Percentiles rank a stretch among this genome's conserved stretches.
phyloP scores from a whole-genome alignment of 2,329 filamentous ascomycete species.

The Rugonectria rugulosa region DNA sequence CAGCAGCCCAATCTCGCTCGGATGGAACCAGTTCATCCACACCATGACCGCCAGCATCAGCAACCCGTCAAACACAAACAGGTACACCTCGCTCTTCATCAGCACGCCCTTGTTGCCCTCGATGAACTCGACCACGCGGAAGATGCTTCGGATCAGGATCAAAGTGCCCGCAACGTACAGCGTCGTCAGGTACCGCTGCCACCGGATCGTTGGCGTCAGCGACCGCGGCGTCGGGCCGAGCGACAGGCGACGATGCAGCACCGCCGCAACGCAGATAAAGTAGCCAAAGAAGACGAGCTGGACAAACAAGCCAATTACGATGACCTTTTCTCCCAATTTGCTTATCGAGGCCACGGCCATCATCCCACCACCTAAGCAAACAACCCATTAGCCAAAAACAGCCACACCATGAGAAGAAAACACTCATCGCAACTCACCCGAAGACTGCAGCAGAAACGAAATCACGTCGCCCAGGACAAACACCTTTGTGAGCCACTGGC shows the following conservation, averaged over 20 bases:
- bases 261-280: conserved; percentile 55
- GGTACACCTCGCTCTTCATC: conserved; percentile 43
- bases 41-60: conserved; percentile 44
- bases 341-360: conserved; percentile 30
- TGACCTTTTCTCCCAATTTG: conserved; percentile 53
- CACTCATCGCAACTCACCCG: conserved; percentile 27
- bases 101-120: conserved; percentile 45
- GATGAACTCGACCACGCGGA: conserved; percentile 53
- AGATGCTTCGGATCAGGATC: conserved; percentile 52
- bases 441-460: conserved; percentile 48
- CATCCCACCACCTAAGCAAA: conserved; percentile 36
- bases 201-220: conserved; percentile 34
- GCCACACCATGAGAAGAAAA: neutral
- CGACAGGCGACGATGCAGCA: conserved; percentile 52
- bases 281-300: conserved; percentile 64
- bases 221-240: conserved; percentile 21
- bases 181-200: conserved; percentile 41
- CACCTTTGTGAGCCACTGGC: conserved; percentile 56
- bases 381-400: neutral
- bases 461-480: conserved; percentile 61
- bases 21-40: conserved; percentile 42
- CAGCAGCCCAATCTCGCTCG: conserved; percentile 39
- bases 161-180: conserved; percentile 40
- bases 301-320: conserved; percentile 60
- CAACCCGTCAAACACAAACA: conserved; percentile 49